Evolutionary conservation across 257 asterid genomes (phyloP).

Genomic region (Coffea eugenioides): DNA sequence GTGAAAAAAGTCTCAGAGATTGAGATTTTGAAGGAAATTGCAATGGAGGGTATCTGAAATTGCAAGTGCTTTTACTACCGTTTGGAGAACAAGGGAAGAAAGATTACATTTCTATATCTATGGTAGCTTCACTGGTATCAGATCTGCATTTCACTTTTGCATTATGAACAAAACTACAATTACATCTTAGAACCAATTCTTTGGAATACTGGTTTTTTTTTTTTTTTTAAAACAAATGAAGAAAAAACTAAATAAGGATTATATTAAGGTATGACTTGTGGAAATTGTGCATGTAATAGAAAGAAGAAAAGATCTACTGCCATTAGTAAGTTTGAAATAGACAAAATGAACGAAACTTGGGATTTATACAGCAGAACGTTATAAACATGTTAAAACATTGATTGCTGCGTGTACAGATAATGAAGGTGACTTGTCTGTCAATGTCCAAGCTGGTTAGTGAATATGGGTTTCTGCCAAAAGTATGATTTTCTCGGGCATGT

Average conservation of each 20-base stretch:
- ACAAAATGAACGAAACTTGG: too few species aligned
- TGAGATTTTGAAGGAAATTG: background rate
- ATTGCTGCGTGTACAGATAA: background rate
- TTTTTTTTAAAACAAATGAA: background rate
- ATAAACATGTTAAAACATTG: background rate
- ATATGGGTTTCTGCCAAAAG: background rate
- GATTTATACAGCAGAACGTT: background rate
- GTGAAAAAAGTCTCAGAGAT: too few species aligned
- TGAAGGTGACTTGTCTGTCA: background rate
- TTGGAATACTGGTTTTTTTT: background rate
- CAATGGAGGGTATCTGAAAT: background rate
- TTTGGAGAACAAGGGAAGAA: background rate
- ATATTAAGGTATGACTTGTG: too few species aligned
- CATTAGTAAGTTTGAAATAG: background rate
- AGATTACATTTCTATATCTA: background rate
- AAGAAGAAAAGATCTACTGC: background rate
- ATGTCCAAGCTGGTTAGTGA: background rate
- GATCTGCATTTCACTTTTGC: background rate
- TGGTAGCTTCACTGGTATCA: background rate
- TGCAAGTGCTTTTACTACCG: background rate
- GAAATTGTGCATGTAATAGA: background rate
- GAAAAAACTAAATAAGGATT: background rate
- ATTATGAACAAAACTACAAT: background rate
- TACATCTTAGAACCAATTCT: background rate
- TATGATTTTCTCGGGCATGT: background rate